Conservation (phyloP, 1,284 basidiomycete species). For the Heterobasidion occidentale region DNA sequence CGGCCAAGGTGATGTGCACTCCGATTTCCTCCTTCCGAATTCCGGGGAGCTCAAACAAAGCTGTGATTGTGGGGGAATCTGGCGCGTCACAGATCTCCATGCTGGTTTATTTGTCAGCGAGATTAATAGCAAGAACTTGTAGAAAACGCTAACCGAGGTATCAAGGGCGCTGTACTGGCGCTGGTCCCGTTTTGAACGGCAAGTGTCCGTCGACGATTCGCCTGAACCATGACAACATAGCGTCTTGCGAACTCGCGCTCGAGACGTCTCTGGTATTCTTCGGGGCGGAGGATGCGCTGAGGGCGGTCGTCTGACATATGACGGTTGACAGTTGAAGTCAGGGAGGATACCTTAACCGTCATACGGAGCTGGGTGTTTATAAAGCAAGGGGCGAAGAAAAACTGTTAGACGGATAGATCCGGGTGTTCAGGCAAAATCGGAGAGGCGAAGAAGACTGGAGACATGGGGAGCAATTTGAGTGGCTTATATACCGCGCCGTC, state of each 20-base stretch:
- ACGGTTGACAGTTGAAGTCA: background rate
- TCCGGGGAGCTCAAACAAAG: constrained; percentile 50
- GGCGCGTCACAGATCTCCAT: constrained; percentile 48
- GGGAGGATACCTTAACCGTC: constrained; percentile 5
- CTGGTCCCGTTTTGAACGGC: constrained; percentile 1
- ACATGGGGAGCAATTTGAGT: background rate
- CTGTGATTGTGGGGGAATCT: constrained; percentile 28
- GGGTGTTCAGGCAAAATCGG: too few species aligned
- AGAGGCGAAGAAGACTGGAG: background rate
- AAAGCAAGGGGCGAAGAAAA: background rate
- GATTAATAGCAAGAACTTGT: background rate
- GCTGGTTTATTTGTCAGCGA: constrained; percentile 20
- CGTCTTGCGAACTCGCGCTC: constrained; percentile 12
- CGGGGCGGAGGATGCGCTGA: background rate
- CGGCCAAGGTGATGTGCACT: constrained; percentile 31
- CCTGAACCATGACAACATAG: constrained; percentile 12
- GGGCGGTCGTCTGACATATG: constrained; percentile 1
- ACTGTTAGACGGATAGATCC: background rate
- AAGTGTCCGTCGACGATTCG: constrained; percentile 7
- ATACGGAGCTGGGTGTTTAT: constrained; percentile 1
- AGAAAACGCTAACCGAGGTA: constrained; percentile 18
- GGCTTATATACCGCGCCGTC: background rate
- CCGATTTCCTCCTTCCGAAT: constrained; percentile 39
- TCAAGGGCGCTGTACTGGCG: constrained; percentile 16
- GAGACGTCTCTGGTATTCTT: constrained; percentile 6